Percentiles rank a stretch among this genome's conserved stretches.
phyloP scores from a whole-genome alignment of 495 filamentous ascomycete species.

The Platismatia glauca region DNA sequence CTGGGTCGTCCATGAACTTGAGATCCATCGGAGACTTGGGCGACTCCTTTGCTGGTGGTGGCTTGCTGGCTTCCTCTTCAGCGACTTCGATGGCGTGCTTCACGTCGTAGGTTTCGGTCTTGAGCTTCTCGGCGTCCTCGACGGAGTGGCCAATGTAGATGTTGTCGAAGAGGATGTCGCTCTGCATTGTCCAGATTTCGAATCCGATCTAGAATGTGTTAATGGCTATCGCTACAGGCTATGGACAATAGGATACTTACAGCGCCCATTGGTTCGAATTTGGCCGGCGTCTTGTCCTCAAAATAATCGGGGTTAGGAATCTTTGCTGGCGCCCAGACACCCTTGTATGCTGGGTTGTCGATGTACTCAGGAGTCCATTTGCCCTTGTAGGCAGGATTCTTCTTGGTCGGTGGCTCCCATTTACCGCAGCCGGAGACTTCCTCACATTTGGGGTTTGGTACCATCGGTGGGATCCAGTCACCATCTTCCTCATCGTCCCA shows the following conservation, averaged over 20 bases:
- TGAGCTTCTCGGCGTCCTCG: slow-evolving; percentile 84
- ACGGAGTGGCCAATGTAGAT: slow-evolving; percentile 99
- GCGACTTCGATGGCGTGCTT: slow-evolving; percentile 81
- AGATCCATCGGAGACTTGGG: slow-evolving; percentile 61
- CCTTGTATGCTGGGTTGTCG: slow-evolving; percentile 99
- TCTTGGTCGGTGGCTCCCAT: slow-evolving; percentile 87
- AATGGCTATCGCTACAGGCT: slow-evolving; percentile 22
- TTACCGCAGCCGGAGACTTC: slow-evolving; percentile 89
- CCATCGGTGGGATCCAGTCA: slow-evolving; percentile 91
- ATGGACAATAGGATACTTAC: slow-evolving; percentile 43
- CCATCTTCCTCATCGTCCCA: slow-evolving; percentile 99
- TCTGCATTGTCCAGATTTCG: slow-evolving; percentile 99
- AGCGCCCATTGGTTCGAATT: slow-evolving; percentile 97
- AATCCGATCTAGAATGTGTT: slow-evolving; percentile 66
- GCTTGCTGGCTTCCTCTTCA: slow-evolving; percentile 73
- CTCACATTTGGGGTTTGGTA: slow-evolving; percentile 91
- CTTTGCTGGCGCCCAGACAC: slow-evolving; percentile 86
- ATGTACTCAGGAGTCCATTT: slow-evolving; percentile 92
- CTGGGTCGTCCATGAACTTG: slow-evolving; percentile 87
- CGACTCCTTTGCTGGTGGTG: slow-evolving; percentile 56
- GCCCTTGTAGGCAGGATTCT: slow-evolving; percentile 98
- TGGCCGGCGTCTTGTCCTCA: slow-evolving; percentile 93
- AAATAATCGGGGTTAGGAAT: slow-evolving; percentile 95
- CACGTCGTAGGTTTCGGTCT: slow-evolving; percentile 84
- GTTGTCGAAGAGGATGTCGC: slow-evolving; percentile 98